These are phyloP conservation scores for Rutstroemia sp. DNA, from an alignment of 2,329 filamentous ascomycete species.

Conservation along the genomic window DNA sequence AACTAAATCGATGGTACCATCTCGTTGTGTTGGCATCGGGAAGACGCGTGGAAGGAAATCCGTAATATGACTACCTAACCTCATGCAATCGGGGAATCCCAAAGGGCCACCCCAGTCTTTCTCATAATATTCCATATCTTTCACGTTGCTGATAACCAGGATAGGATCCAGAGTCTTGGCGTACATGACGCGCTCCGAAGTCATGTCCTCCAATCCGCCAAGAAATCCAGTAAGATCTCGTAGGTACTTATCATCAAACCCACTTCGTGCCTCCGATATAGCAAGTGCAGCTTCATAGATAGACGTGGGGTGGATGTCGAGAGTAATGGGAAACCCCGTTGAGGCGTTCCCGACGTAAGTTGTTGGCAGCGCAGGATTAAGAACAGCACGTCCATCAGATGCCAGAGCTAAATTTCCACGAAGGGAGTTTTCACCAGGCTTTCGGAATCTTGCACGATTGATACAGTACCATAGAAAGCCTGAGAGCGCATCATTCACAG, in stretches of 20 bases:
- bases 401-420: neutral
- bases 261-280: neutral
- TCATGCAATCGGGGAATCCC: neutral
- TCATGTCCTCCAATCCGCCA: neutral
- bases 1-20: neutral
- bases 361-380: neutral
- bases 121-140: neutral
- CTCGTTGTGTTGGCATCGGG: neutral
- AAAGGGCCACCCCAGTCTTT: conserved; percentile 1
- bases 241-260: neutral
- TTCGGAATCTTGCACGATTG: neutral
- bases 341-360: neutral
- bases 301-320: neutral
- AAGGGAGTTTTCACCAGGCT: neutral
- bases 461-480: neutral
- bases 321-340: neutral
- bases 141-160: conserved; percentile 1
- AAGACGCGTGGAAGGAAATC: neutral
- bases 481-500: neutral
- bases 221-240: neutral
- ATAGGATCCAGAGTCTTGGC: neutral
- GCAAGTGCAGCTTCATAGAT: neutral
- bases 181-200: neutral
- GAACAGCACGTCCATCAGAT: neutral
- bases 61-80: neutral